Percentiles rank a stretch among this genome's conserved stretches.
Evolutionary conservation across 495 filamentous ascomycete genomes (phyloP).

Genomic region (Aspergillus cavernicola): DNA sequence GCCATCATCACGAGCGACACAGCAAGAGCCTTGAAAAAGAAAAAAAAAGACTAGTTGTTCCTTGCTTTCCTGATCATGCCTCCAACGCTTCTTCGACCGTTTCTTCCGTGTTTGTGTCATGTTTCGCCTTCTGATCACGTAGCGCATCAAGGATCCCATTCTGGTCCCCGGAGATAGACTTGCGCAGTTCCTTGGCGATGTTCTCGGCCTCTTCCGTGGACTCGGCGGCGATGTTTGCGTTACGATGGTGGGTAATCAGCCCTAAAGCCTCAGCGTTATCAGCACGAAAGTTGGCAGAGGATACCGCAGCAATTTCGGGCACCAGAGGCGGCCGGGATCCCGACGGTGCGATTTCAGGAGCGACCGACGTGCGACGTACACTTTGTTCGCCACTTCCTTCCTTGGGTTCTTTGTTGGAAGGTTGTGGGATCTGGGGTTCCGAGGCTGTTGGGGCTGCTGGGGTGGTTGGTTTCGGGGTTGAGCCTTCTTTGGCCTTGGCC

Average conservation of each 20-base stretch:
- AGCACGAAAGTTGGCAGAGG: conserved; percentile 42
- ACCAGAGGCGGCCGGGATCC: conserved; percentile 31
- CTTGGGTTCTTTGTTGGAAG: conserved; percentile 2
- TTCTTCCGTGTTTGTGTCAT: conserved; percentile 18
- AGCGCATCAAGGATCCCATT: conserved; percentile 23
- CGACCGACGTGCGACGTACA: conserved; percentile 29
- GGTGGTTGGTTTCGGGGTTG: conserved; percentile 7
- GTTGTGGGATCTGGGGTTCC: neutral
- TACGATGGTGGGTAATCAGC: conserved; percentile 42
- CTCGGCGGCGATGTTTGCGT: conserved; percentile 35
- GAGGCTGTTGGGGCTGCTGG: conserved; percentile 9
- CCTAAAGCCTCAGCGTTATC: conserved; percentile 40
- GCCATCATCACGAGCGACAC: neutral
- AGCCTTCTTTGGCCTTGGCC: conserved; percentile 45
- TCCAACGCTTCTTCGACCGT: conserved; percentile 28
- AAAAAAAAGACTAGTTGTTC: neutral
- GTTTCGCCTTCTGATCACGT: conserved; percentile 24
- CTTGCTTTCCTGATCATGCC: neutral
- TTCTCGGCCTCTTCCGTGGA: conserved; percentile 37
- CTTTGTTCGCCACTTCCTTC: conserved; percentile 17
- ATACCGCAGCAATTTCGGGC: conserved; percentile 41
- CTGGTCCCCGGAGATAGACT: conserved; percentile 32
- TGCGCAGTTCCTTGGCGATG: conserved; percentile 35
- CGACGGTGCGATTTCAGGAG: conserved; percentile 29
- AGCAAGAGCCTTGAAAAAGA: neutral